Evolutionary conservation across 352 stramenopile genomes (phyloP).

Genomic region (Globisporangium okanoganense): DNA sequence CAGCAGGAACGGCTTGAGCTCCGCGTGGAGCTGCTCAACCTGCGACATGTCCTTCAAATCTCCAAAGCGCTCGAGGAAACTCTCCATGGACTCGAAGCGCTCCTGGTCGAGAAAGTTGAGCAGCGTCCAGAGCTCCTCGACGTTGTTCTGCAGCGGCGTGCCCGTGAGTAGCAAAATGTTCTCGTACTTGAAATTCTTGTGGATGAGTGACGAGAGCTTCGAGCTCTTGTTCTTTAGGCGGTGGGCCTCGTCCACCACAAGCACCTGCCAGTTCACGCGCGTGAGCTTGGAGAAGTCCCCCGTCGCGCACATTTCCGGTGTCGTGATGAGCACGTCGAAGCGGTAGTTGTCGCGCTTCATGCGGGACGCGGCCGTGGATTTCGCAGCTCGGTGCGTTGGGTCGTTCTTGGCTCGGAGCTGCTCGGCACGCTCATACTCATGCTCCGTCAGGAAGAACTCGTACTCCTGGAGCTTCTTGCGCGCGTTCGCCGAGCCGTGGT

Average conservation of each 20-base stretch:
- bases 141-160: constrained; percentile 89
- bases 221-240: constrained; percentile 98
- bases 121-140: constrained; percentile 96
- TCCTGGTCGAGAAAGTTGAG: constrained; percentile 97
- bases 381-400: not conserved
- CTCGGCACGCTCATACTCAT: constrained; percentile 41
- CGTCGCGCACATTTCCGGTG: constrained; percentile 97
- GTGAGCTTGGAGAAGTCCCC: constrained; percentile 93
- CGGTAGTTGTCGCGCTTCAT: constrained; percentile 69
- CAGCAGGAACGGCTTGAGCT: constrained; percentile 84
- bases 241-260: constrained; percentile 99
- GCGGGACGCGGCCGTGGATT: constrained; percentile 15
- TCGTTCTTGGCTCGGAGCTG: constrained; percentile 20
- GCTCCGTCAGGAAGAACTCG: constrained; percentile 90
- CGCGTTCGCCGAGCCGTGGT: constrained; percentile 93
- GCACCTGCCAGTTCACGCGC: constrained; percentile 91
- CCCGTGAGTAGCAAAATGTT: constrained; percentile 89
- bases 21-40: constrained; percentile 81
- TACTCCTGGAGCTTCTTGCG: constrained; percentile 91
- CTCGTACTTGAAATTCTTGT: constrained; percentile 73
- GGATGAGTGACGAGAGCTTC: constrained; percentile 89
- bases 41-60: constrained; percentile 90
- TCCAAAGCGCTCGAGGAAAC: constrained; percentile 94
- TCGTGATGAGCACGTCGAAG: constrained; percentile 99
- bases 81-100: constrained; percentile 91